Evolutionary conservation across 257 asterid genomes (phyloP).

Genomic region (Ilex aquifolium): DNA sequence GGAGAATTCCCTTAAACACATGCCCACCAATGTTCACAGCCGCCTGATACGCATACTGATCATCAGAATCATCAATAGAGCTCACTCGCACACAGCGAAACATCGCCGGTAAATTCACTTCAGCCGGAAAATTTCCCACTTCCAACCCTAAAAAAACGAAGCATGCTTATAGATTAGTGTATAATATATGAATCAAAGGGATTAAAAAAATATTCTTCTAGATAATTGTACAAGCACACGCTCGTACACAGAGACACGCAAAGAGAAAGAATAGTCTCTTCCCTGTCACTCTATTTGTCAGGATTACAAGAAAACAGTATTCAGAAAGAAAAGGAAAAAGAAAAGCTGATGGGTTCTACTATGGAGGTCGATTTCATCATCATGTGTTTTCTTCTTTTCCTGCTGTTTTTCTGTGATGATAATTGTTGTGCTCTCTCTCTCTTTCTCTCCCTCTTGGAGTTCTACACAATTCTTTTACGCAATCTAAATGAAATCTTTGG

Average conservation of each 20-base stretch:
- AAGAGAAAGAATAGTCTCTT: slow-evolving; percentile 23
- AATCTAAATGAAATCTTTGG: not conserved
- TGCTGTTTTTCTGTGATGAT: slow-evolving; percentile 7
- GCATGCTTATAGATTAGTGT: too few relatives aligned
- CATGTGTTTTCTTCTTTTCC: slow-evolving; percentile 23
- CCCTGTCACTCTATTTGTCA: slow-evolving; percentile 33
- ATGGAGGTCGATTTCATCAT: slow-evolving; percentile 14
- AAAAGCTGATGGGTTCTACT: slow-evolving; percentile 24
- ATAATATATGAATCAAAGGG: too few relatives aligned
- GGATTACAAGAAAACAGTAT: slow-evolving; percentile 45
- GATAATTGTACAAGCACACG: slow-evolving; percentile 1
- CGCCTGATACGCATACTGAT: slow-evolving; percentile 77
- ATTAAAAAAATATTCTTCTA: too few relatives aligned
- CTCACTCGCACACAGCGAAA: slow-evolving; percentile 88
- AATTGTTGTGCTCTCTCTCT: slow-evolving; percentile 9
- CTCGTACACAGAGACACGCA: slow-evolving; percentile 18
- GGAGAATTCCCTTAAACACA: slow-evolving; percentile 78
- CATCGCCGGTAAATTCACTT: slow-evolving; percentile 64
- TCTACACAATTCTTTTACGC: not conserved
- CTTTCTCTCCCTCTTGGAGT: slow-evolving; percentile 1
- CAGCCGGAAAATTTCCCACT: slow-evolving; percentile 72
- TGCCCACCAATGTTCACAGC: slow-evolving; percentile 93
- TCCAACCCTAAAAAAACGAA: slow-evolving; percentile 56
- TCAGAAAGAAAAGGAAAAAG: slow-evolving; percentile 12
- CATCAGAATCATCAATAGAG: slow-evolving; percentile 64